Evolutionary conservation across 2,329 filamentous ascomycete species (phyloP).

Genomic region (Hymenoscyphus fraxineus): DNA sequence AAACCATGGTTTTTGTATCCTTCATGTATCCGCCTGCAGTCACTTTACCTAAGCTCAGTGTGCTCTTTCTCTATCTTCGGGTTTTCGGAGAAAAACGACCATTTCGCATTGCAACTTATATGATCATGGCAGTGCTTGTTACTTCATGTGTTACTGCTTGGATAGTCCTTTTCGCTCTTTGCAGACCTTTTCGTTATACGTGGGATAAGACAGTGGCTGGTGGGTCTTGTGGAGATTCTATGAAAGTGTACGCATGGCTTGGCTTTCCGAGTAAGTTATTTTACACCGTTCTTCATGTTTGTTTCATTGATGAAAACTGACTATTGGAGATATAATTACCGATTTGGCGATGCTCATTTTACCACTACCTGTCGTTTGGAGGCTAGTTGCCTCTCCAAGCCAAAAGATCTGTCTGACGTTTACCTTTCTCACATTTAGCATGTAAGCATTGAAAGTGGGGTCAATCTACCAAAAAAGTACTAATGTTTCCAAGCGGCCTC

Average conservation of each 20-base stretch:
- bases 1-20: background rate
- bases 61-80: constrained; percentile 20
- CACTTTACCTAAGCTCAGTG: constrained; percentile 18
- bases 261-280: background rate
- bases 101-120: constrained; percentile 15
- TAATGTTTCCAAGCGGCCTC: constrained; percentile 9
- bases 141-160: constrained; percentile 9
- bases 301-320: background rate
- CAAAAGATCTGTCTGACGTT: constrained; percentile 44
- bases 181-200: constrained; percentile 17
- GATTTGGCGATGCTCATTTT: constrained; percentile 44
- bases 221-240: constrained; percentile 9
- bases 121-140: constrained; percentile 10
- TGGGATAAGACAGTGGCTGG: constrained; percentile 19
- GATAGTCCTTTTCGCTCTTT: constrained; percentile 18
- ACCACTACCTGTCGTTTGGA: constrained; percentile 44
- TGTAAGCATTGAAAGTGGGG: constrained; percentile 33
- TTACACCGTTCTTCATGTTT: background rate
- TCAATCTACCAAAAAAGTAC: background rate
- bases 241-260: background rate
- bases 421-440: constrained; percentile 44
- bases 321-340: constrained; percentile 42
- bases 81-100: constrained; percentile 14
- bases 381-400: constrained; percentile 38
- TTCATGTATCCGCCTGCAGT: constrained; percentile 9